Evolutionary conservation across 129 eudicot genomes (phyloP).

Genomic region (Tagetes erecta): DNA sequence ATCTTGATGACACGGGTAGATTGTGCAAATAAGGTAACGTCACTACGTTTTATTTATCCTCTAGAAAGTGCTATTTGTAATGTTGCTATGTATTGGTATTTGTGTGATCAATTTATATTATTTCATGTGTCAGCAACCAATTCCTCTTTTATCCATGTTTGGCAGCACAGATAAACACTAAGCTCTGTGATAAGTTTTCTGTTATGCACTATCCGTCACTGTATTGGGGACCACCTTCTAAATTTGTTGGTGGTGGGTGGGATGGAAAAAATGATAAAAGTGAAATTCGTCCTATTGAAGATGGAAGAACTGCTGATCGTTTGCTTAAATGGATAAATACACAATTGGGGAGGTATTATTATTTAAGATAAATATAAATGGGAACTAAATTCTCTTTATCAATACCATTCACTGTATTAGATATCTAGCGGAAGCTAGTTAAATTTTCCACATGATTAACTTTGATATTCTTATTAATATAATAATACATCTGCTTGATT

Average conservation of each 20-base stretch:
- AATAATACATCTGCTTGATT: neutral
- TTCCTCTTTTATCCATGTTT: constrained; percentile 47
- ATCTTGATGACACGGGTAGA: constrained; percentile 88
- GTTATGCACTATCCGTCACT: constrained; percentile 77
- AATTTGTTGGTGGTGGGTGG: constrained; percentile 62
- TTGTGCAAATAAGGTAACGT: constrained; percentile 81
- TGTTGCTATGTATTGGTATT: constrained; percentile 1
- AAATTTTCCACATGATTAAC: constrained; percentile 6
- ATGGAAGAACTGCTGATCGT: constrained; percentile 76
- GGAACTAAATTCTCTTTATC: neutral
- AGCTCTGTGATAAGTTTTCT: constrained; percentile 88
- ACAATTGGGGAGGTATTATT: constrained; percentile 64
- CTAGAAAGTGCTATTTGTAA: neutral
- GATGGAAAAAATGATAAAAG: constrained; percentile 57
- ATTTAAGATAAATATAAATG: neutral
- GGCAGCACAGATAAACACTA: constrained; percentile 95
- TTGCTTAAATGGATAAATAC: constrained; percentile 81
- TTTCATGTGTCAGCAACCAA: constrained; percentile 40
- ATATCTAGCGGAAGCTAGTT: neutral
- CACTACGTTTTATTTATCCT: constrained; percentile 15
- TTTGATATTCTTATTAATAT: neutral
- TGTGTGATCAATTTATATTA: neutral
- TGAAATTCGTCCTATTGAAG: constrained; percentile 61
- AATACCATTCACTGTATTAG: neutral
- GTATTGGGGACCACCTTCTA: constrained; percentile 75